Evolutionary conservation across 306 rosid genomes (phyloP).

Genomic region (Vachellia collinsii): DNA sequence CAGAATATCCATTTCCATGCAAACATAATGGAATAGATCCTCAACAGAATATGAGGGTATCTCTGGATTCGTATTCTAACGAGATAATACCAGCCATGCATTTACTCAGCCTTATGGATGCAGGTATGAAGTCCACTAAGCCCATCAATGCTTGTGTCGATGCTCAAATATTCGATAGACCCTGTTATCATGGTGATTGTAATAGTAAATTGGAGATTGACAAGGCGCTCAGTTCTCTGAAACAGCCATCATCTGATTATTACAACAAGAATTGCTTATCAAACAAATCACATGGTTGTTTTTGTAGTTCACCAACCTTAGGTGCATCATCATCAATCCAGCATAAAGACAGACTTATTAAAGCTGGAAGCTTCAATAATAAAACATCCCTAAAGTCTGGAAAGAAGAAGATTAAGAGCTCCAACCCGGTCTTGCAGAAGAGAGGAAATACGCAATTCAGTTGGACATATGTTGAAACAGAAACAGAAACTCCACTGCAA

Average conservation of each 20-base stretch:
- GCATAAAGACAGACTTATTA: conserved; percentile 34
- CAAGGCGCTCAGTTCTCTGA: conserved; percentile 37
- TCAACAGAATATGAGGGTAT: conserved; percentile 39
- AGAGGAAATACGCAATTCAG: conserved; percentile 35
- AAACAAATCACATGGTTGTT: conserved; percentile 46
- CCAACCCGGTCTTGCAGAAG: conserved; percentile 32
- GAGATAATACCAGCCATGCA: conserved; percentile 75
- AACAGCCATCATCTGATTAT: conserved; percentile 32
- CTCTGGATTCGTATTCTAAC: conserved; percentile 59
- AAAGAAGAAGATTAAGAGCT: conserved; percentile 43
- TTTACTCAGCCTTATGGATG: conserved; percentile 71
- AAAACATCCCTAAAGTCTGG: conserved; percentile 42
- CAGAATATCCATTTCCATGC: conserved; percentile 46
- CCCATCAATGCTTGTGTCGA: conserved; percentile 43
- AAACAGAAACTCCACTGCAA: conserved; percentile 38
- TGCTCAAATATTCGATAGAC: conserved; percentile 42
- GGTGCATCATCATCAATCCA: conserved; percentile 51
- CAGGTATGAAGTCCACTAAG: conserved; percentile 55
- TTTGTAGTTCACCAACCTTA: conserved; percentile 38
- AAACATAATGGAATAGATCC: conserved; percentile 42
- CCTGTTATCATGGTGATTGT: conserved; percentile 43
- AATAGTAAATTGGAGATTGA: conserved; percentile 44
- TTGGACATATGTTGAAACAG: conserved; percentile 33
- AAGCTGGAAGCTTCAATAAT: conserved; percentile 36
- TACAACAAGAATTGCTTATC: conserved; percentile 34